Evolutionary conservation across 2,329 filamentous ascomycete genomes (phyloP), one percentile per base, ranked within the genome.

Genomic region (Aciculosporium take): DNA sequence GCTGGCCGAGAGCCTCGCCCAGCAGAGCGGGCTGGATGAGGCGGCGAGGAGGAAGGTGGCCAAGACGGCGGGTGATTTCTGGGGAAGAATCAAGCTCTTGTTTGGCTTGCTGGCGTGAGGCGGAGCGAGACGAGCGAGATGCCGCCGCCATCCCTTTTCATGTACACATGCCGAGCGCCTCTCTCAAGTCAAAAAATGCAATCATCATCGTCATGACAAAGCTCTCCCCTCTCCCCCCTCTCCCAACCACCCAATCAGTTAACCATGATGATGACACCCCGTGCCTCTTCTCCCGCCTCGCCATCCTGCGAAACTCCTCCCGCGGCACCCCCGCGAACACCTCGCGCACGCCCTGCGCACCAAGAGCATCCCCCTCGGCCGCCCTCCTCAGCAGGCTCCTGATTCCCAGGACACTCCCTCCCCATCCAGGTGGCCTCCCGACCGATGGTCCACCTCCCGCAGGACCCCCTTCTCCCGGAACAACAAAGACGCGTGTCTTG

Each of bases 261-360:
- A n/a, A n/a, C n/a, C n/a, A n/a, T n/a, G n/a, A n/a, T n/a, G n/a
- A n/a, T 41, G 17, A 94, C 59, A 96, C 65, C 68, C 96, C 96
- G 65, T 98, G 91, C 58, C 80, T 85, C 76, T 95, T 96, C 71
- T 91, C 76, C 10, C 89, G 87, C 47, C 70, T 77, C 1, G 86
- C 86, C 56, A 96, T 66, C 69, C 84, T 88, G 54, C 71, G 66
- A 57, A 96, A 96, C 68, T 96, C 85, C 59, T 81, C 73, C 68
- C n/a, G n/a, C n/a, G n/a, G n/a, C 55, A 96, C 58, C 0, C 88
- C 89, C 3, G 75, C 81, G 67, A 94, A 88, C 1, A 91, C 85
- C 71, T 96, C 89, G 27, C 74, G 66, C 6, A 87, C 77, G 49
- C 84, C 89, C 65, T 89, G 81, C 43, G 66, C 65, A 61, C 95